phyloP scores from a whole-genome alignment of 306 rosid genomes.

The Vigna reflexopilosa region DNA sequence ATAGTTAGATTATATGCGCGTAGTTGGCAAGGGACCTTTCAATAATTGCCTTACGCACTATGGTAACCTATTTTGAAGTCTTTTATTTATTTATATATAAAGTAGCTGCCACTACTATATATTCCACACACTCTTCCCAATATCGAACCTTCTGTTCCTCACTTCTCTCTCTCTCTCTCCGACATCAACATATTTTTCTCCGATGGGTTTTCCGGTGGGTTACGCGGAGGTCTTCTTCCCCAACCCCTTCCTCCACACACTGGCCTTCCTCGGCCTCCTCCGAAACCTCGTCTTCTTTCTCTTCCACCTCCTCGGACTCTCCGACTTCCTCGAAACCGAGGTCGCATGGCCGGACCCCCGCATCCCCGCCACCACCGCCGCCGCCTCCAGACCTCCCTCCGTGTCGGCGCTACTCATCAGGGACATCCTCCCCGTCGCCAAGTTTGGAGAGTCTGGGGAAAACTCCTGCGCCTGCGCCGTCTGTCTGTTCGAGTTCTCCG shows the following conservation, averaged over 20 bases:
- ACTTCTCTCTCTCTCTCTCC: background rate
- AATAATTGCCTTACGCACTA: background rate
- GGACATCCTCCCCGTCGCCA: constrained; percentile 71
- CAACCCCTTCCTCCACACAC: constrained; percentile 66
- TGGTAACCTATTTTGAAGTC: background rate
- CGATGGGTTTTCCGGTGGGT: constrained; percentile 88
- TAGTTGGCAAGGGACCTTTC: background rate
- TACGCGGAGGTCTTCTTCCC: constrained; percentile 81
- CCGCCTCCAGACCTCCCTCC: constrained; percentile 46
- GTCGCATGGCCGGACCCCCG: constrained; percentile 51
- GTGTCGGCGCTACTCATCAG: constrained; percentile 72
- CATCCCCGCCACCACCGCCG: constrained; percentile 8
- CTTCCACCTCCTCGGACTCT: constrained; percentile 74
- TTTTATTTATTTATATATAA: background rate
- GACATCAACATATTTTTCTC: background rate
- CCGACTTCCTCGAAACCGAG: constrained; percentile 73
- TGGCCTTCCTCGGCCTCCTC: constrained; percentile 72
- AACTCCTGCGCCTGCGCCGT: constrained; percentile 71
- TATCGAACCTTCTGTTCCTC: constrained; percentile 35
- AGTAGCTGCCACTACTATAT: background rate
- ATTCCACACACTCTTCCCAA: background rate
- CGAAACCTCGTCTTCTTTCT: constrained; percentile 66
- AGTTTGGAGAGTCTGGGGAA: constrained; percentile 52
- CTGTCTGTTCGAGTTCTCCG: constrained; percentile 75
- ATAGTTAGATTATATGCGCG: too few relatives aligned